A percentile compares a stretch with the other conserved stretches of the same genome.
Evolutionary conservation across 179 eudicot genomes (phyloP).

Genomic region (Beta macrorhiza): DNA sequence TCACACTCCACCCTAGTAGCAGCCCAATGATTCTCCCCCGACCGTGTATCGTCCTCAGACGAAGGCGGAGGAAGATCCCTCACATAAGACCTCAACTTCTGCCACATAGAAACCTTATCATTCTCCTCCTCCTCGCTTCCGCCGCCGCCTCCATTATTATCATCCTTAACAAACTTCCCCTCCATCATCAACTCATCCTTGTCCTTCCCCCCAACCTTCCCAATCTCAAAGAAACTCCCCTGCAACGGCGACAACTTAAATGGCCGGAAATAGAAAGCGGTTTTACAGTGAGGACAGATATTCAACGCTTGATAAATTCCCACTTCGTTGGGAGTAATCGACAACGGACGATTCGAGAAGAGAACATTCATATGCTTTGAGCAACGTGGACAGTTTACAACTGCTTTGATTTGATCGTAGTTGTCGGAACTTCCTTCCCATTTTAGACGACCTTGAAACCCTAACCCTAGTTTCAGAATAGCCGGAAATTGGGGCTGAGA

Average conservation of each 20-base stretch:
- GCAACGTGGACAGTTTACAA: conserved; percentile 83
- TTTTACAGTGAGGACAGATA: conserved; percentile 67
- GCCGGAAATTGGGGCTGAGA: conserved; percentile 6
- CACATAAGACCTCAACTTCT: conserved; percentile 48
- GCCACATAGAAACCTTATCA: conserved; percentile 44
- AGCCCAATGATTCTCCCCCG: conserved; percentile 48
- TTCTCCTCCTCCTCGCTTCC: conserved; percentile 22
- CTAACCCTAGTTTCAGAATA: conserved; percentile 19
- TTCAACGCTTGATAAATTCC: conserved; percentile 64
- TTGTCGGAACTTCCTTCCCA: conserved; percentile 60
- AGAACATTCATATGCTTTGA: conserved; percentile 73
- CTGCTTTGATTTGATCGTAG: conserved; percentile 59
- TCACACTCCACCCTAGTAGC: conserved; percentile 33
- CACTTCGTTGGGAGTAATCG: conserved; percentile 38
- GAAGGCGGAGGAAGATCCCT: conserved; percentile 31
- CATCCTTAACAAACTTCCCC: conserved; percentile 34
- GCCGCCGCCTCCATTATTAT: conserved; percentile 24
- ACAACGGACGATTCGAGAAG: conserved; percentile 61
- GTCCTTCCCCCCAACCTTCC: conserved; percentile 37
- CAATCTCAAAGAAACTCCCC: conserved; percentile 85
- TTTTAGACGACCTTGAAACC: conserved; percentile 54
- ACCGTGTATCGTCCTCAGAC: conserved; percentile 30
- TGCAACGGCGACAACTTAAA: conserved; percentile 66
- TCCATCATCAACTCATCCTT: conserved; percentile 38
- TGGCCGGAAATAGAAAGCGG: conserved; percentile 73